Conservation (phyloP, 1,139 yeast species). For the Geotrichum reessii region DNA sequence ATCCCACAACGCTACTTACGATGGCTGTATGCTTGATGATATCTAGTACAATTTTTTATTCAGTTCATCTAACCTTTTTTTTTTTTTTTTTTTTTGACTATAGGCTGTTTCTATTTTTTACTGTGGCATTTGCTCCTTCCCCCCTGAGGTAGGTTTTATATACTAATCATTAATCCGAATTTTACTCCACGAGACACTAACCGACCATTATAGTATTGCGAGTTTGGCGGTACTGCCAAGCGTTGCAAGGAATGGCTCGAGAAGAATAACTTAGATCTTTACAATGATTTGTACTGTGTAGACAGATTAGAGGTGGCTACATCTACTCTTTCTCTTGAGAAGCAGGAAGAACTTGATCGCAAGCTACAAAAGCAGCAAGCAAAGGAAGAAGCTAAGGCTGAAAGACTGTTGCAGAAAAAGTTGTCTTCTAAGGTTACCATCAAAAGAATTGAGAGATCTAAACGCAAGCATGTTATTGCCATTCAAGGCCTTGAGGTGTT, state of each 20-base stretch:
- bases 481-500: conserved; percentile 85
- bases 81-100: background rate
- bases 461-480: conserved; percentile 81
- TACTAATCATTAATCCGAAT: conserved; percentile 20
- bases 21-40: background rate
- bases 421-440: conserved; percentile 73
- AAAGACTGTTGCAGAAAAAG: conserved; percentile 74
- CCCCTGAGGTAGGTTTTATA: conserved; percentile 52
- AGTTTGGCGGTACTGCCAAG: conserved; percentile 75
- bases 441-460: conserved; percentile 85
- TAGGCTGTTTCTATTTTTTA: conserved; percentile 40
- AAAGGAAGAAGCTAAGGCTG: conserved; percentile 83
- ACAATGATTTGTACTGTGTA: conserved; percentile 54
- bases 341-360: conserved; percentile 74
- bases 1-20: background rate
- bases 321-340: conserved; percentile 59
- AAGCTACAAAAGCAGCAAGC: conserved; percentile 81
- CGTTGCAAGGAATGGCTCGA: conserved; percentile 83
- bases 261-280: conserved; percentile 53
- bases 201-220: conserved; percentile 53
- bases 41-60: background rate
- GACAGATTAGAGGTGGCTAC: conserved; percentile 45
- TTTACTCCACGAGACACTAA: conserved; percentile 13
- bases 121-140: conserved; percentile 81
- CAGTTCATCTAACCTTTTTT: background rate